Evolutionary conservation across 371 early-diverging fungal genomes (phyloP).

Genomic region (Capniomyces stellatus): DNA sequence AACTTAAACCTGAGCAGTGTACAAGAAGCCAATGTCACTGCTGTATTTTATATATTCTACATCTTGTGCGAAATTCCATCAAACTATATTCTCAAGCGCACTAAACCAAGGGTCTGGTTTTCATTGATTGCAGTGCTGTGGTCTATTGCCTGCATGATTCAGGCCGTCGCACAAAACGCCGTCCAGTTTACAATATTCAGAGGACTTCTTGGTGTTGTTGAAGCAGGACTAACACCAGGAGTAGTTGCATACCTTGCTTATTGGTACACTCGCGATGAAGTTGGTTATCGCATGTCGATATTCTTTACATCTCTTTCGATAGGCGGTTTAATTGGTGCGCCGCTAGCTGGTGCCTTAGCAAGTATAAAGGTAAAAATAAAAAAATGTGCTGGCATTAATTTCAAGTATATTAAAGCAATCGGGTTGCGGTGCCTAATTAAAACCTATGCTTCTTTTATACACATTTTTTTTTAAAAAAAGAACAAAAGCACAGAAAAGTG

Average conservation of each 20-base stretch:
- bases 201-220: not conserved
- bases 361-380: not conserved
- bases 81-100: not conserved
- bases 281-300: not conserved
- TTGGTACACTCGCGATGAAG: not conserved
- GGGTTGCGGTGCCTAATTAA: no score
- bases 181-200: not conserved
- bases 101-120: not conserved
- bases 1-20: not conserved
- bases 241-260: conserved; percentile 1
- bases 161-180: not conserved
- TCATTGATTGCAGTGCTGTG: not conserved
- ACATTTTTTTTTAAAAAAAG: no score
- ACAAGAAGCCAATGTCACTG: not conserved
- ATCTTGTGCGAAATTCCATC: conserved; percentile 1
- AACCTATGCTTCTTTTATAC: no score
- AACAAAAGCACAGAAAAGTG: no score
- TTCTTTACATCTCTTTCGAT: not conserved
- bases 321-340: not conserved
- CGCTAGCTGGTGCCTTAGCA: not conserved
- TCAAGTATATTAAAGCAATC: no score
- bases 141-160: not conserved
- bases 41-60: conserved; percentile 4
- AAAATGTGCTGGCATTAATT: no score
- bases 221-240: conserved; percentile 3